These are phyloP conservation scores for Triticum timopheevii DNA, from an alignment of 176 grass and related monocot species.

Conservation along the genomic window DNA sequence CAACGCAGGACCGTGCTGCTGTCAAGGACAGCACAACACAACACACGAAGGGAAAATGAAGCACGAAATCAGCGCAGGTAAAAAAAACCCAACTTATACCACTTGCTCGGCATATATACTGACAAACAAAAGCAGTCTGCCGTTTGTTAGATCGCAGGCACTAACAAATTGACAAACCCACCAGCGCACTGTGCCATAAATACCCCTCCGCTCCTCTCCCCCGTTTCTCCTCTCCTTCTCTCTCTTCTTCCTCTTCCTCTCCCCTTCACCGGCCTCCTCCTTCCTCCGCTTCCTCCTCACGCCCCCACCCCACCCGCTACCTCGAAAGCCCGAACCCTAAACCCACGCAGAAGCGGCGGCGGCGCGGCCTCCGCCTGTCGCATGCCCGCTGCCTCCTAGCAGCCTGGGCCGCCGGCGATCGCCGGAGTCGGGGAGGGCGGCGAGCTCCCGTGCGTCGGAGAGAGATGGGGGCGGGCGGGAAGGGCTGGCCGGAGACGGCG, in stretches of 20 bases:
- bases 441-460: slow-evolving; percentile 19
- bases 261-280: not conserved
- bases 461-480: slow-evolving; percentile 68
- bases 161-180: slow-evolving; percentile 18
- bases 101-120: not conserved
- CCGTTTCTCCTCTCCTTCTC: slow-evolving; percentile 11
- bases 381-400: slow-evolving; percentile 26
- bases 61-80: not conserved
- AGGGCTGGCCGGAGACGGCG: slow-evolving; percentile 66
- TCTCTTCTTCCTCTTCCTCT: not conserved
- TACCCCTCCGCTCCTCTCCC: slow-evolving; percentile 20
- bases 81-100: not conserved
- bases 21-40: slow-evolving; percentile 1
- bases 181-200: slow-evolving; percentile 45
- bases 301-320: not conserved
- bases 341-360: not conserved
- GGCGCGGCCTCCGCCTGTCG: not conserved
- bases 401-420: slow-evolving; percentile 32
- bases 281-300: slow-evolving; percentile 4
- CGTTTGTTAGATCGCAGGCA: slow-evolving; percentile 3
- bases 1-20: not conserved
- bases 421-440: slow-evolving; percentile 15
- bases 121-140: slow-evolving; percentile 25
- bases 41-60: not conserved
- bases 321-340: not conserved